These are phyloP conservation scores for Fusarium anthophilum DNA, from an alignment of 2,329 filamentous ascomycete genomes.

Conservation along the genomic window DNA sequence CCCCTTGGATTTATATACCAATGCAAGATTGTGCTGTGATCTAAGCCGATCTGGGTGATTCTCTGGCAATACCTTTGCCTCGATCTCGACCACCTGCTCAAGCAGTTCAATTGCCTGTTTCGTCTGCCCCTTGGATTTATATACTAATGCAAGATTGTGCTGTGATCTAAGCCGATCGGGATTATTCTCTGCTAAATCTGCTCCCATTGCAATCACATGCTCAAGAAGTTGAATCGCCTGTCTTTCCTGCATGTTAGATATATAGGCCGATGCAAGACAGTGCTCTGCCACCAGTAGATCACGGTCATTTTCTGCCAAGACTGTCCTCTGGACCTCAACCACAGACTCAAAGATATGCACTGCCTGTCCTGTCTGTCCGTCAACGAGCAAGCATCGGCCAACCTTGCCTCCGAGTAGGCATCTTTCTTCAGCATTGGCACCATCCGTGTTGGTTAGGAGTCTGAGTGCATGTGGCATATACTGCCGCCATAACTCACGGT, in stretches of 20 bases:
- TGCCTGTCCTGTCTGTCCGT: not conserved
- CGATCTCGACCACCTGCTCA: rapidly evolving
- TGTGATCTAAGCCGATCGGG: not conserved
- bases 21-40: not conserved
- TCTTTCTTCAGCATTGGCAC: rapidly evolving
- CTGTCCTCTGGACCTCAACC: rapidly evolving
- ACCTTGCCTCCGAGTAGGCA: rapidly evolving
- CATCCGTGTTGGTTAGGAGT: not conserved
- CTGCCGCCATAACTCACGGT: not conserved
- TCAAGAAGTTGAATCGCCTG: not conserved
- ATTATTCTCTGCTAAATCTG: not conserved
- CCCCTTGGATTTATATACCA: not conserved
- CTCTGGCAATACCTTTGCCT: not conserved
- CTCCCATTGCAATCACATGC: not conserved
- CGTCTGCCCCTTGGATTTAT: rapidly evolving
- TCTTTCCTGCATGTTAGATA: rapidly evolving
- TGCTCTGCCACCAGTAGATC: not conserved
- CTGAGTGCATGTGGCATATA: constrained; percentile 1
- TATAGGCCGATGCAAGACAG: rapidly evolving
- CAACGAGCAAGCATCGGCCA: not conserved
- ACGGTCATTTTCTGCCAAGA: not conserved
- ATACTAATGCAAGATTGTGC: rapidly evolving
- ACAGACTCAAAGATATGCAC: not conserved
- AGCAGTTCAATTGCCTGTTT: not conserved
- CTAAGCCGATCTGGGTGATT: not conserved